These are phyloP conservation scores for Penicillium arizonense DNA, from an alignment of 495 filamentous ascomycete species.

Conservation along the genomic window DNA sequence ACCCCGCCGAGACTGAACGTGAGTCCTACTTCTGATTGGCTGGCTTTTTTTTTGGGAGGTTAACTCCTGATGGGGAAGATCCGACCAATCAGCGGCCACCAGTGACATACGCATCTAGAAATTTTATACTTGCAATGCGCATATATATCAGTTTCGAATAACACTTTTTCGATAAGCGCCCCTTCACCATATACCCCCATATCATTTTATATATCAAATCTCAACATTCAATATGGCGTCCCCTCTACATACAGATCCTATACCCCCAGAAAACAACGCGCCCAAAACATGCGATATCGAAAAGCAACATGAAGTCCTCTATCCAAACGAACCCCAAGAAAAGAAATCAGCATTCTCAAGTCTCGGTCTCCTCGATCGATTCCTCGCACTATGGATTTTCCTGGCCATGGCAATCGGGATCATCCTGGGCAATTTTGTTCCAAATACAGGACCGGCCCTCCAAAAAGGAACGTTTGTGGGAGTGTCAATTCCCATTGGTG, in stretches of 20 bases:
- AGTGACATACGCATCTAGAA: constrained; percentile 2
- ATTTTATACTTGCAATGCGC: too few species aligned
- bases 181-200: too few species aligned
- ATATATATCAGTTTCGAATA: too few species aligned
- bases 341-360: constrained; percentile 44
- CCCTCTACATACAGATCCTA: neutral
- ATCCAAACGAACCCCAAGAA: neutral
- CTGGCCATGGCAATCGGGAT: constrained; percentile 83
- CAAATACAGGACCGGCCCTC: constrained; percentile 57
- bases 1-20: constrained; percentile 1
- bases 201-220: too few species aligned
- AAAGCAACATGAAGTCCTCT: constrained; percentile 7
- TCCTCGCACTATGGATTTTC: constrained; percentile 83
- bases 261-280: neutral
- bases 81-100: neutral
- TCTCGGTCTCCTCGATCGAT: constrained; percentile 70
- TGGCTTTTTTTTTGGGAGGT: neutral
- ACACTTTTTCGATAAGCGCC: too few species aligned
- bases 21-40: neutral
- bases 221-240: neutral
- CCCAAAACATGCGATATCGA: constrained; percentile 10
- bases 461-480: constrained; percentile 71
- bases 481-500: constrained; percentile 80
- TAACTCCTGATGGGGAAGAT: too few species aligned
- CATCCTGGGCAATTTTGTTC: constrained; percentile 77